These are phyloP conservation scores for Debaryomyces tyrocola DNA, from an alignment of 805 yeast genomes.

Conservation along the genomic window DNA sequence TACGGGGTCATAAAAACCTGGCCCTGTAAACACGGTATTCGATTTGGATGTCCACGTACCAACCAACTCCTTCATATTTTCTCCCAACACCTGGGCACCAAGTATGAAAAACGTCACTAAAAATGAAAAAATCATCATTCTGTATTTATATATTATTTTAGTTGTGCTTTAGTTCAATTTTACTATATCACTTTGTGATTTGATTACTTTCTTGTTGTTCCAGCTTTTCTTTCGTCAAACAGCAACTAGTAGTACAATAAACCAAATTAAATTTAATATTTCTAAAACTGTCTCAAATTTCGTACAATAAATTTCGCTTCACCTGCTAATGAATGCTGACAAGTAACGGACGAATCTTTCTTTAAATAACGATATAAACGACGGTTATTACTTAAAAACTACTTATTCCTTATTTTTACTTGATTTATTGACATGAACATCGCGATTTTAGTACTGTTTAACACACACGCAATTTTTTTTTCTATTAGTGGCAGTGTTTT, in stretches of 20 bases:
- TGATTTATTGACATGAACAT: background rate
- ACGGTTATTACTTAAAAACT: too few species aligned
- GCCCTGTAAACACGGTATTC: slow-evolving; percentile 93
- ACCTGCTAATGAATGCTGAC: too few species aligned
- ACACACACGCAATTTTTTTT: background rate
- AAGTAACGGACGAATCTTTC: too few species aligned
- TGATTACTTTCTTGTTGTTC: too few species aligned
- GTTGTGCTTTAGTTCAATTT: background rate
- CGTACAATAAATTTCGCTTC: too few species aligned
- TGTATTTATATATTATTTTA: background rate
- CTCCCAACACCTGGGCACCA: slow-evolving; percentile 18
- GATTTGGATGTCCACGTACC: slow-evolving; percentile 98
- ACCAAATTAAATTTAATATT: too few species aligned
- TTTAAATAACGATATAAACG: too few species aligned
- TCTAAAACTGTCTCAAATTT: too few species aligned
- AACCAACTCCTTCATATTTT: slow-evolving; percentile 47
- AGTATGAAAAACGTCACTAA: slow-evolving; percentile 2
- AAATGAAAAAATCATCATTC: slow-evolving; percentile 4
- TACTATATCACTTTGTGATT: too few species aligned
- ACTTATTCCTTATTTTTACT: too few species aligned
- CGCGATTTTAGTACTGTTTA: background rate
- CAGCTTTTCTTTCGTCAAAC: too few species aligned
- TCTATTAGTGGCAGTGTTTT: background rate
- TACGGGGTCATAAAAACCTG: slow-evolving; percentile 93
- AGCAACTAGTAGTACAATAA: too few species aligned